Conservation (phyloP, 1,139 yeast species). For the Candida mesenterica region DNA sequence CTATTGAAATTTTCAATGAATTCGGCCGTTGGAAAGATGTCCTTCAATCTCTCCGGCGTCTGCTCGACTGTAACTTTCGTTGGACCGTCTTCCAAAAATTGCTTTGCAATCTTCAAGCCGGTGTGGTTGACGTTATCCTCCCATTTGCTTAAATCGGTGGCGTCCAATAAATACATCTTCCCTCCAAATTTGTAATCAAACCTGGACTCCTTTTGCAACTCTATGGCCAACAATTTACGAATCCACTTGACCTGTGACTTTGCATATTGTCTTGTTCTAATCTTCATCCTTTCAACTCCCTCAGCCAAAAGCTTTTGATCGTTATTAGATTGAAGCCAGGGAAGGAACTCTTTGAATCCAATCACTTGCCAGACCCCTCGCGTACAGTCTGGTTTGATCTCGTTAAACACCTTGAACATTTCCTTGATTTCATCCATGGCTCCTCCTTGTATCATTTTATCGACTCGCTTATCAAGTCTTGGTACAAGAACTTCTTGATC, state of each 20-base stretch:
- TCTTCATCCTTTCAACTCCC: constrained; percentile 76
- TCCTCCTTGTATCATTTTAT: constrained; percentile 69
- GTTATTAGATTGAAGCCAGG: constrained; percentile 54
- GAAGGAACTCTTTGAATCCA: constrained; percentile 90
- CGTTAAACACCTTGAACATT: constrained; percentile 46
- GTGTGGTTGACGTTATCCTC: constrained; percentile 48
- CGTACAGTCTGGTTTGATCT: constrained; percentile 51
- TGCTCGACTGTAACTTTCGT: constrained; percentile 22
- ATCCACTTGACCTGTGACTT: constrained; percentile 94
- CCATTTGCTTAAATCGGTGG: constrained; percentile 72
- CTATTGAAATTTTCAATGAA: constrained; percentile 25
- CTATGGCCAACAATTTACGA: constrained; percentile 63
- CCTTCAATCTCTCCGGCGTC: constrained; percentile 45
- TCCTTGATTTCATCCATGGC: constrained; percentile 69
- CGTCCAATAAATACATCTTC: constrained; percentile 65
- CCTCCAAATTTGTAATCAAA: constrained; percentile 58
- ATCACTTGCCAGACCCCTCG: constrained; percentile 93
- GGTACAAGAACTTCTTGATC: constrained; percentile 56
- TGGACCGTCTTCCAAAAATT: constrained; percentile 33
- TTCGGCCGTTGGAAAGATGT: constrained; percentile 29
- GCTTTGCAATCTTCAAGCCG: constrained; percentile 52
- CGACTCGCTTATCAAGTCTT: constrained; percentile 77
- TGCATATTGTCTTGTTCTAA: constrained; percentile 83
- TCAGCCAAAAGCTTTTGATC: constrained; percentile 27
- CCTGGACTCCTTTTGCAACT: constrained; percentile 51